Evolutionary conservation across 2,329 filamentous ascomycete genomes (phyloP).

Genomic region (Neofusicoccum cordaticola): DNA sequence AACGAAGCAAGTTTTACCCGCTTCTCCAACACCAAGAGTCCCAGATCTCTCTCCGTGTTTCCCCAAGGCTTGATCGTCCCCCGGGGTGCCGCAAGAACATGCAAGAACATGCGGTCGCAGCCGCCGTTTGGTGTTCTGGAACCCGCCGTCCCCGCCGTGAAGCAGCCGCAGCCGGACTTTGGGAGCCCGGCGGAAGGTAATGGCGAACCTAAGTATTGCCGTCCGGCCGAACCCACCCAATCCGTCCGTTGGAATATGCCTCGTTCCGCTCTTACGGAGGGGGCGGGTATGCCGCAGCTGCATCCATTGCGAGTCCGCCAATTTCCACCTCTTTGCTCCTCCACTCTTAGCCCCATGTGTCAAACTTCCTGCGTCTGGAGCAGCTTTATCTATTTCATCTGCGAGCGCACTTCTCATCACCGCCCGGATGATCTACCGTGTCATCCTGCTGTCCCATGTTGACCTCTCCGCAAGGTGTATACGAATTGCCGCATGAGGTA

Average conservation of each 20-base stretch:
- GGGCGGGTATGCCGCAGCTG: neutral
- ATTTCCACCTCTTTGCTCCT: neutral
- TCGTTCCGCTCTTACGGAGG: neutral
- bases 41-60: slow-evolving; percentile 9
- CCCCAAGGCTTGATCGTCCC: slow-evolving; percentile 6
- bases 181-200: neutral
- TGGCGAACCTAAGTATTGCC: neutral
- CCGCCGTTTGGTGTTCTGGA: neutral
- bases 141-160: neutral
- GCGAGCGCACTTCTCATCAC: neutral
- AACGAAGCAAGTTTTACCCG: slow-evolving; percentile 7
- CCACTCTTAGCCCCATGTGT: neutral
- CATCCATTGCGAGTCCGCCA: neutral
- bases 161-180: neutral
- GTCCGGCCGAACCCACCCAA: neutral
- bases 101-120: neutral
- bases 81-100: neutral
- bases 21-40: slow-evolving; percentile 7
- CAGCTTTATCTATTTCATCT: neutral
- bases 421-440: neutral
- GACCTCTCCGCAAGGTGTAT: neutral
- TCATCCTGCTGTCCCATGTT: neutral
- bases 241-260: neutral
- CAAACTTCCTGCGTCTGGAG: neutral
- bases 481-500: neutral